Percentiles rank a stretch among this genome's conserved stretches.
Evolutionary conservation across 2,329 filamentous ascomycete species (phyloP).

Genomic region (Raffaelea deltoideospora): DNA sequence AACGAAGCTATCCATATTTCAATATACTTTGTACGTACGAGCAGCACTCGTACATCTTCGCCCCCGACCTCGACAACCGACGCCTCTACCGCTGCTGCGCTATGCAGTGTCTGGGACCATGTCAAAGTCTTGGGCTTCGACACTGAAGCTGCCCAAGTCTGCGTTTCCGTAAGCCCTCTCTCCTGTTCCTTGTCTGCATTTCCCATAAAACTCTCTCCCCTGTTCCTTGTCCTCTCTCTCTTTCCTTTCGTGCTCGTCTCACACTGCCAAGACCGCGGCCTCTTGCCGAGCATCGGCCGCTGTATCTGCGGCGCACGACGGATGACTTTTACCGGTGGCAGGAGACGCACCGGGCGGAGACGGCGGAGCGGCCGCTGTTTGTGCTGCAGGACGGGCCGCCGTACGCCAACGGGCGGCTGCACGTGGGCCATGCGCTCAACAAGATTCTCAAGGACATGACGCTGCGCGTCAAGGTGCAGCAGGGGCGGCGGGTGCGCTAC

Average conservation of each 20-base stretch:
- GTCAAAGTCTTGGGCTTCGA: slow-evolving; percentile 55
- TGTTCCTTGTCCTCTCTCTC: neutral
- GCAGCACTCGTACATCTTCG: too few species aligned
- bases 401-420: slow-evolving; percentile 85
- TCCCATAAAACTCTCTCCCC: neutral
- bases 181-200: neutral
- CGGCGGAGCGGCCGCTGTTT: slow-evolving; percentile 46
- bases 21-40: too few species aligned
- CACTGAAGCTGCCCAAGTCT: slow-evolving; percentile 60
- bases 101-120: slow-evolving; percentile 14
- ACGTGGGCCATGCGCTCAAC: slow-evolving; percentile 89
- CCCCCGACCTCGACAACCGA: too few species aligned
- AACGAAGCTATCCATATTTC: too few species aligned
- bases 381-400: slow-evolving; percentile 89
- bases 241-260: neutral
- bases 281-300: slow-evolving; percentile 29
- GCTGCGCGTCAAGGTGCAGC: slow-evolving; percentile 62
- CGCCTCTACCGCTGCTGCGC: too few species aligned
- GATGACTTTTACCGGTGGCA: slow-evolving; percentile 90
- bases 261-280: slow-evolving; percentile 31
- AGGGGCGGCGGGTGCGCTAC: slow-evolving; percentile 64
- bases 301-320: slow-evolving; percentile 61
- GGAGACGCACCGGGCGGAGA: slow-evolving; percentile 33
- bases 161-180: slow-evolving; percentile 47
- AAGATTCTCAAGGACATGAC: slow-evolving; percentile 96